These are phyloP conservation scores for Penicillium silybi DNA, from an alignment of 495 filamentous ascomycete species.

Conservation along the genomic window DNA sequence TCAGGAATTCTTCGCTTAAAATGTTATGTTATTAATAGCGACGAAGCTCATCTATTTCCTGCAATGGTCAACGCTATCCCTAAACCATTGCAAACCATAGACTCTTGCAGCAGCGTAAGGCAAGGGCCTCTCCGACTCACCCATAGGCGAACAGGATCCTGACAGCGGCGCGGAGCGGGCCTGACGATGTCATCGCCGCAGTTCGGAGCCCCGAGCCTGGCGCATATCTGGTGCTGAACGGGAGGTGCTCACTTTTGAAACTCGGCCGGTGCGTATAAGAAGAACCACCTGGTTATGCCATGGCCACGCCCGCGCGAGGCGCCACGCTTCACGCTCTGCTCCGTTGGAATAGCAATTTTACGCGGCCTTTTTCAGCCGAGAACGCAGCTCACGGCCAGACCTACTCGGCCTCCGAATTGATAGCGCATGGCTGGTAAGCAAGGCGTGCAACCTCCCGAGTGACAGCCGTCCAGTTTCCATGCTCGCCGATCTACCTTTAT, in stretches of 20 bases:
- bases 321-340: not conserved
- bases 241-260: not conserved
- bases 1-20: not conserved
- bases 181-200: not conserved
- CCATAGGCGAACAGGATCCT: not conserved
- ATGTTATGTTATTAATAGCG: slow-evolving; percentile 11
- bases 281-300: not conserved
- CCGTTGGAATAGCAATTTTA: not conserved
- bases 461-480: not conserved
- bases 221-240: not conserved
- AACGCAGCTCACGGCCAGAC: not conserved
- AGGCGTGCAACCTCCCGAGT: not conserved
- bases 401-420: not conserved
- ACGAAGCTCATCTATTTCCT: slow-evolving; percentile 2
- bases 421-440: not conserved
- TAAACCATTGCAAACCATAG: slow-evolving; percentile 3
- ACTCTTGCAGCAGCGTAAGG: slow-evolving; percentile 6
- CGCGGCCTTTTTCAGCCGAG: too few relatives aligned
- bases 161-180: not conserved
- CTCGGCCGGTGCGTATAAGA: not conserved
- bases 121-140: slow-evolving; percentile 7
- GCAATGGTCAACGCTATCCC: slow-evolving; percentile 1
- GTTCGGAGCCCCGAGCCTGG: not conserved
- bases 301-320: not conserved
- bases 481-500: not conserved